A percentile compares a stretch with the other conserved stretches of the same genome.
Conservation (phyloP, 331 rosid genomes). For the Stylosanthes scabra region DNA sequence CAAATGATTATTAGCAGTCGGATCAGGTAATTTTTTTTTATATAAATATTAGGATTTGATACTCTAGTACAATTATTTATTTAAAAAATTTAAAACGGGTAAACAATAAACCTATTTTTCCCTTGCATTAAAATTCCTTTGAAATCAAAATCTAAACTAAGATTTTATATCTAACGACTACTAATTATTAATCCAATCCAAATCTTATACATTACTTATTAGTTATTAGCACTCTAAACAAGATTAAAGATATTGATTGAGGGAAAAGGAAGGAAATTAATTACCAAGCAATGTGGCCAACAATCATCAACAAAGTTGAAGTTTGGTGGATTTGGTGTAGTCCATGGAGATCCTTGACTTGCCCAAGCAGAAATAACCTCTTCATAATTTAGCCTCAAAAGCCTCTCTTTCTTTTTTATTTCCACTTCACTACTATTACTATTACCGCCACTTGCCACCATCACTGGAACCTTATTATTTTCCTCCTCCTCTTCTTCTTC, state of each 20-base stretch:
- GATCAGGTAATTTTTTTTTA: no score
- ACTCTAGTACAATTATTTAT: no score
- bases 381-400: constrained; percentile 71
- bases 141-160: no score
- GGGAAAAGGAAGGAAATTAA: neutral
- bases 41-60: no score
- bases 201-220: no score
- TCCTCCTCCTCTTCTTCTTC: neutral
- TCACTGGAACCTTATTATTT: neutral
- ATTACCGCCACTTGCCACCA: neutral
- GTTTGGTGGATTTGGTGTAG: constrained; percentile 59
- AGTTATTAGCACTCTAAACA: no score
- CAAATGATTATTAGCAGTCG: no score
- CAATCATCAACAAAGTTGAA: constrained; percentile 47
- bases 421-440: constrained; percentile 18
- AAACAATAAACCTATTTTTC: no score
- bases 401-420: constrained; percentile 43
- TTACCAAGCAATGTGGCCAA: constrained; percentile 64
- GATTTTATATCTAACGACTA: no score
- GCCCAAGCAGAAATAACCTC: constrained; percentile 78
- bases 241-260: neutral
- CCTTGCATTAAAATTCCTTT: no score
- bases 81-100: no score
- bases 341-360: constrained; percentile 70
- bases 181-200: no score